Evolutionary conservation across 2,329 filamentous ascomycete genomes (phyloP).

Genomic region (Talaromyces sp.): DNA sequence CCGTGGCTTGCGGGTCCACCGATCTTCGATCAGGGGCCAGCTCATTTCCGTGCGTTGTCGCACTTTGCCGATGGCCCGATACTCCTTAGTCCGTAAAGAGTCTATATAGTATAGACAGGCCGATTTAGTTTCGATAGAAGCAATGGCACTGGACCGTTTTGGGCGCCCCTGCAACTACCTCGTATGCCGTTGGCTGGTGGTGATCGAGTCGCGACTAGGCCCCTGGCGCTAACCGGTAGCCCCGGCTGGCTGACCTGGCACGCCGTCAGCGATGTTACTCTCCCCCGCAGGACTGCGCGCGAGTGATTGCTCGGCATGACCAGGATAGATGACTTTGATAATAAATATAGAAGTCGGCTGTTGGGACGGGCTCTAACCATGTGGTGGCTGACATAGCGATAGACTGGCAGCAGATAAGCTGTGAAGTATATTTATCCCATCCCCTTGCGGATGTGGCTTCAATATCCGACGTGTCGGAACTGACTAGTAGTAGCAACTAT

Average conservation of each 20-base stretch:
- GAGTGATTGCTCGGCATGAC: neutral
- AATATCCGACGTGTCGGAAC: neutral
- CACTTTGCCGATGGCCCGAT: neutral
- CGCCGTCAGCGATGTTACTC: neutral
- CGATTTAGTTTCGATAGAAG: neutral
- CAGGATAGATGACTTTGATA: neutral
- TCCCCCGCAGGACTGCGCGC: neutral
- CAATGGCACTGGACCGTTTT: neutral
- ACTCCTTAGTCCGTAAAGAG: too few relatives aligned
- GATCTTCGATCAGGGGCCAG: neutral
- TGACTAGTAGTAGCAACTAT: neutral
- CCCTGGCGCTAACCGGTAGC: neutral
- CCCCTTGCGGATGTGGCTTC: neutral
- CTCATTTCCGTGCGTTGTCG: slow-evolving; percentile 2
- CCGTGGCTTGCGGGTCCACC: neutral
- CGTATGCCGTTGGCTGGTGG: neutral
- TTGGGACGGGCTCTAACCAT: neutral
- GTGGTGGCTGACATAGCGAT: neutral
- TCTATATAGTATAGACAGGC: too few relatives aligned
- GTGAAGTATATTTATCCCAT: neutral
- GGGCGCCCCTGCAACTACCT: neutral
- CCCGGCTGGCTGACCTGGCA: neutral
- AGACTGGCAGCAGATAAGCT: neutral
- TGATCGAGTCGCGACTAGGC: neutral
- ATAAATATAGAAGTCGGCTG: neutral